Conservation (phyloP, 2,329 filamentous ascomycete genomes). For the Colletotrichum sansevieriae region DNA sequence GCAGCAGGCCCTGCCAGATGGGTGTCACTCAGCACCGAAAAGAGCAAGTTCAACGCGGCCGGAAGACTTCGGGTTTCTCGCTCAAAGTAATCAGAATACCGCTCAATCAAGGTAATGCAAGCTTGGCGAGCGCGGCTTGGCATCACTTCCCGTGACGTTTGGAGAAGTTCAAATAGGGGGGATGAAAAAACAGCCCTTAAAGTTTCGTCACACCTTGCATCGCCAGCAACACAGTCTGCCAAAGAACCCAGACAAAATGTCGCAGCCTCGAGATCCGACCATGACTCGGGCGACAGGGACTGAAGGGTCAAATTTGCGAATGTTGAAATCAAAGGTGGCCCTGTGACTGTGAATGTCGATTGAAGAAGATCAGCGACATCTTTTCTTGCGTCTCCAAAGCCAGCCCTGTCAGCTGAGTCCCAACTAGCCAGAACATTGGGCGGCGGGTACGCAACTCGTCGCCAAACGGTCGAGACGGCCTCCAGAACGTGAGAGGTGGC, state of each 20-base stretch:
- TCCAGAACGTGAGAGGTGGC: conserved; percentile 72
- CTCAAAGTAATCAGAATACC: conserved; percentile 83
- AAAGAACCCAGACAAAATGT: conserved; percentile 75
- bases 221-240: conserved; percentile 73
- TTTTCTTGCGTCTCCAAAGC: conserved; percentile 79
- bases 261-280: conserved; percentile 72
- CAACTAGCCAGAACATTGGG: conserved; percentile 70
- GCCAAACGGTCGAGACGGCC: conserved; percentile 75
- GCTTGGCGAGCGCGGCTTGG: conserved; percentile 75
- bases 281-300: conserved; percentile 62
- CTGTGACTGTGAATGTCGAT: conserved; percentile 74
- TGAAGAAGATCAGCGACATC: conserved; percentile 85
- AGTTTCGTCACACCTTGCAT: conserved; percentile 68
- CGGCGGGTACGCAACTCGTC: conserved; percentile 77
- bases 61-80: conserved; percentile 76
- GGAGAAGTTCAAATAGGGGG: conserved; percentile 67
- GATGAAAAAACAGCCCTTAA: conserved; percentile 73
- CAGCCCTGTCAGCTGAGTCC: conserved; percentile 77
- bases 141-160: conserved; percentile 63
- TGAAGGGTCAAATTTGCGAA: conserved; percentile 69
- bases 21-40: conserved; percentile 74
- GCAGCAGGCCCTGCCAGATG: conserved; percentile 77
- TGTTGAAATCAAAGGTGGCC: conserved; percentile 66
- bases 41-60: conserved; percentile 79
- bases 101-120: conserved; percentile 77